phyloP scores from a whole-genome alignment of 2,329 filamentous ascomycete genomes.

The Paracorniculantispora psalliotae region DNA sequence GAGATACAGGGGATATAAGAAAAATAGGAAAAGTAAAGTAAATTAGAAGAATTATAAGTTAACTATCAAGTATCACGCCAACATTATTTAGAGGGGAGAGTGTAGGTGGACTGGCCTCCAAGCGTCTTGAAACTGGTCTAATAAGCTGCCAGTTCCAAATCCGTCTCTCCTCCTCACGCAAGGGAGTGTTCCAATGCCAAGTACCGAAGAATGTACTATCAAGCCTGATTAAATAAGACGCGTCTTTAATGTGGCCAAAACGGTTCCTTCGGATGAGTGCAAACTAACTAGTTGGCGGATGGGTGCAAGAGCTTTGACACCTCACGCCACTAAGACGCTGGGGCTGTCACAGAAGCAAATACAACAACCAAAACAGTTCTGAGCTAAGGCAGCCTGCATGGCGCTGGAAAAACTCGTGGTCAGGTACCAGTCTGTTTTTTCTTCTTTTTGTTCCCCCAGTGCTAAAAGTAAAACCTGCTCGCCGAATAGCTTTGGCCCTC shows the following conservation, averaged over 20 bases:
- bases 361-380: no score
- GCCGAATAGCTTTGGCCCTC: not conserved
- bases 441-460: not conserved
- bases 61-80: no score
- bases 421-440: not conserved
- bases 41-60: no score
- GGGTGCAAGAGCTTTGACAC: not conserved
- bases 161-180: not conserved
- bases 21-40: no score
- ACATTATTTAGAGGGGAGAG: no score
- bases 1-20: no score
- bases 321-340: not conserved
- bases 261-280: not conserved
- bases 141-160: not conserved
- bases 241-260: not conserved
- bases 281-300: not conserved
- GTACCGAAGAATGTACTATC: not conserved
- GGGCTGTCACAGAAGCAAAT: not conserved
- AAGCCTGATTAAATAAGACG: not conserved
- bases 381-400: no score
- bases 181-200: not conserved
- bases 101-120: not conserved
- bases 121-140: not conserved
- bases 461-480: not conserved
- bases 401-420: no score